Percentiles rank a stretch among this genome's conserved stretches.
phyloP scores from a whole-genome alignment of 805 yeast species.

The Candida glaebosa region DNA sequence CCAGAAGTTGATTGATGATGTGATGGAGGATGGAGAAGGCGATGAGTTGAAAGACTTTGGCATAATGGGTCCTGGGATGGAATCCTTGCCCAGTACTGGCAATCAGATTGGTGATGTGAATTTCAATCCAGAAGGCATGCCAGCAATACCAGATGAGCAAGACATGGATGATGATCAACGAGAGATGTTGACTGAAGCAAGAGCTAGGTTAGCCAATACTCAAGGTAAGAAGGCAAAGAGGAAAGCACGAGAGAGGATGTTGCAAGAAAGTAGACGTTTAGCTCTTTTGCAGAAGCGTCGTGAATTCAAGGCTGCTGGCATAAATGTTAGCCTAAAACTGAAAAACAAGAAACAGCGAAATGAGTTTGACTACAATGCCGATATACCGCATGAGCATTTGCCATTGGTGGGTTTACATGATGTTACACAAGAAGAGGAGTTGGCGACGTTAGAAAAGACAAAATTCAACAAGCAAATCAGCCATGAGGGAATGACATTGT shows the following conservation, averaged over 20 bases:
- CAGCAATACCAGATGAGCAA: conserved; percentile 70
- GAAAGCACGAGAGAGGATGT: conserved; percentile 78
- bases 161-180: conserved; percentile 83
- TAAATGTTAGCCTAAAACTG: conserved; percentile 47
- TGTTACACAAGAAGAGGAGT: conserved; percentile 52
- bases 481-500: conserved; percentile 40
- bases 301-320: conserved; percentile 78
- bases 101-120: conserved; percentile 54
- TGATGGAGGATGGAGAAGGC: conserved; percentile 8
- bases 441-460: conserved; percentile 33
- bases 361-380: conserved; percentile 79
- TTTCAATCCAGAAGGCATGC: conserved; percentile 69
- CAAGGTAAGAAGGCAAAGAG: conserved; percentile 94
- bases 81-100: conserved; percentile 44
- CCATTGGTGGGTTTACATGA: conserved; percentile 72
- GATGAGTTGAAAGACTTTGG: conserved; percentile 26
- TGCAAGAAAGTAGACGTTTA: conserved; percentile 72
- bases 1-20: conserved; percentile 61
- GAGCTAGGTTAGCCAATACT: conserved; percentile 85
- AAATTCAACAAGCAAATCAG: conserved; percentile 45
- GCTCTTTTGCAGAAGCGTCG: conserved; percentile 77
- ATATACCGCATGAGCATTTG: conserved; percentile 70
- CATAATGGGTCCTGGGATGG: conserved; percentile 52
- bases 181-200: conserved; percentile 94
- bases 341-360: conserved; percentile 52